Percentiles rank a stretch among this genome's conserved stretches.
phyloP scores from a whole-genome alignment of 352 stramenopile species.

The Bremia lactucae region DNA sequence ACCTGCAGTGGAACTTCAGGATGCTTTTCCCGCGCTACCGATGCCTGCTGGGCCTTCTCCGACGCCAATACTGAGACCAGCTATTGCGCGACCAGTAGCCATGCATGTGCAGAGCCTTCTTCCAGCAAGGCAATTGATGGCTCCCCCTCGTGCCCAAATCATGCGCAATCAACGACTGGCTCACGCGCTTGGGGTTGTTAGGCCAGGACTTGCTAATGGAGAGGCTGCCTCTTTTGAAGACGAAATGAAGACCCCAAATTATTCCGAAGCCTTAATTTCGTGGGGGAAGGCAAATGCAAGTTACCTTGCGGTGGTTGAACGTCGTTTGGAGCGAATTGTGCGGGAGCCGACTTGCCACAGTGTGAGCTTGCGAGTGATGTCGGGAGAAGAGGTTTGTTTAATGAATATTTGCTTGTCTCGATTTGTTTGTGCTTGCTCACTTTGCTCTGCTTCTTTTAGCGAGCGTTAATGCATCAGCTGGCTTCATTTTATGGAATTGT shows the following conservation, averaged over 20 bases:
- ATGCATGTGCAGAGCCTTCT: conserved; percentile 9
- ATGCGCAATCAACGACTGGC: conserved; percentile 60
- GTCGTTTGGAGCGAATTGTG: conserved; percentile 61
- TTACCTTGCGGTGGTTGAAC: conserved; percentile 63
- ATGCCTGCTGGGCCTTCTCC: conserved; percentile 27
- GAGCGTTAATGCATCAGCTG: conserved; percentile 63
- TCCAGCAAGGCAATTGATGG: conserved; percentile 10
- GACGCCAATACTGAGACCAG: conserved; percentile 28
- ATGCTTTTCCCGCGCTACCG: conserved; percentile 57
- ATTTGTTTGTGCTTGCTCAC: background rate
- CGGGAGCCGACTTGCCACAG: conserved; percentile 58
- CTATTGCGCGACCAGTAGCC: conserved; percentile 25
- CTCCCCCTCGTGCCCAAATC: conserved; percentile 37
- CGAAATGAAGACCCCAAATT: conserved; percentile 65
- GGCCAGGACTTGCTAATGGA: conserved; percentile 25
- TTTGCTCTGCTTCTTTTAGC: conserved; percentile 15
- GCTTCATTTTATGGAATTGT: conserved; percentile 50
- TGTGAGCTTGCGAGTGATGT: conserved; percentile 67
- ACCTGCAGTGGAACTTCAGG: conserved; percentile 26
- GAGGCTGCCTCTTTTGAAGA: conserved; percentile 50
- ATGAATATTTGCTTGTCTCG: background rate
- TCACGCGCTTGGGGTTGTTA: conserved; percentile 43
- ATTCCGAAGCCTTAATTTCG: conserved; percentile 44
- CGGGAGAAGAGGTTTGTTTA: conserved; percentile 35
- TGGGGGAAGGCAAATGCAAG: conserved; percentile 66